Percentiles rank a stretch among this genome's conserved stretches.
Evolutionary conservation across 2,329 filamentous ascomycete genomes (phyloP).

Genomic region (Parafenestella ontariensis): DNA sequence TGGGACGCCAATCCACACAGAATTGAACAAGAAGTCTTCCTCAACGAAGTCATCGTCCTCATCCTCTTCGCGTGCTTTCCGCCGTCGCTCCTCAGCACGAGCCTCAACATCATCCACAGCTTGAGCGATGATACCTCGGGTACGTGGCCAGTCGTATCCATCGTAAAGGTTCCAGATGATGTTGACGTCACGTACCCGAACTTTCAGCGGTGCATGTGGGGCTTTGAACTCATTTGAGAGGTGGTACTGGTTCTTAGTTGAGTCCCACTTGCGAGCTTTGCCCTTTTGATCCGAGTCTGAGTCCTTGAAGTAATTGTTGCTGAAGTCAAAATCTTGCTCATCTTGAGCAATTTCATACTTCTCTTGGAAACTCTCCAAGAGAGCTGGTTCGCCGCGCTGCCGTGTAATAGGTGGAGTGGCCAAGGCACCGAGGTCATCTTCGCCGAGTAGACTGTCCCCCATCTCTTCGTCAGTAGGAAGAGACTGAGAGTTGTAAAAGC

Average conservation of each 20-base stretch:
- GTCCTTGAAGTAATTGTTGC: constrained; percentile 76
- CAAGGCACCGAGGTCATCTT: constrained; percentile 48
- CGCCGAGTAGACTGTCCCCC: constrained; percentile 51
- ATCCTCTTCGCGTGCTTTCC: constrained; percentile 65
- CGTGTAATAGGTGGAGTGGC: constrained; percentile 40
- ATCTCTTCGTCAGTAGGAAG: constrained; percentile 52
- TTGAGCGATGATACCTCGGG: constrained; percentile 83
- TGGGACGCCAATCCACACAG: constrained; percentile 94
- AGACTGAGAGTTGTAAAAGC: constrained; percentile 59
- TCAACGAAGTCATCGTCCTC: constrained; percentile 73
- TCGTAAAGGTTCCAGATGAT: constrained; percentile 98
- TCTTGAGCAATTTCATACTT: constrained; percentile 63
- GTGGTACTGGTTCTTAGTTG: constrained; percentile 76
- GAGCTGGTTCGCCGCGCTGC: constrained; percentile 44
- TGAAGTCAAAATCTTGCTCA: constrained; percentile 71
- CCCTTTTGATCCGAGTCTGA: constrained; percentile 66
- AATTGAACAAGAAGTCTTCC: constrained; percentile 97
- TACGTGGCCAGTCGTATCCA: constrained; percentile 94
- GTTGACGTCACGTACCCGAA: constrained; percentile 85
- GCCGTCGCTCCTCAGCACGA: constrained; percentile 77
- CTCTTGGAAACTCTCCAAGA: constrained; percentile 61
- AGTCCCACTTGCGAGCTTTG: constrained; percentile 81
- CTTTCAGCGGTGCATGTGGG: constrained; percentile 72
- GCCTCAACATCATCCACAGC: constrained; percentile 87
- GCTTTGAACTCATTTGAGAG: constrained; percentile 67